Base-by-base conservation (phyloP, 192 early-diverging fungal genomes). In the Chytriomyces sp. region DNA sequence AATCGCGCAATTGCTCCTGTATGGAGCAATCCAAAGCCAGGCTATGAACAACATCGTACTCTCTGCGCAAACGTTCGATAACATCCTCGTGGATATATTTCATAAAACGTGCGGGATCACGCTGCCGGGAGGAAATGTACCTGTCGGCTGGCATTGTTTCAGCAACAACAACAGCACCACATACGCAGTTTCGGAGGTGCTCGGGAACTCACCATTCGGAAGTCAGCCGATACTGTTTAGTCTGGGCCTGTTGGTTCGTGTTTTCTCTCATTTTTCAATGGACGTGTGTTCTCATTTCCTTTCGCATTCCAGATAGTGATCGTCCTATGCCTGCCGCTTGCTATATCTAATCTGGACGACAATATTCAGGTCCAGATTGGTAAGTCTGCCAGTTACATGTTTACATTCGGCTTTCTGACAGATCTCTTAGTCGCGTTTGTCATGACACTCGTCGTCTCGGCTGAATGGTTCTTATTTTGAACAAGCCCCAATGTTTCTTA, bases 341-440 rank as follows among this genome's bases (percentile, higher is more conserved):
- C 78, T 12, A 64, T 83, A n/a, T 64, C 73, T 8, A 87, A 83
- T 37, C 69, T 87, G 5, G 82, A 87, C 75, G 86, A 87, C 66
- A 87, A 86, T 56, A 81, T 87, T 26, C 38, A 60, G 14, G 65
- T 86, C 22, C 86, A 87, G 63, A 70, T 86, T 61, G 77, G 78
- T 82, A 60, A 14, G 64, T 38, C 52, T 30, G 6, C 32, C 17
- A 33, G 0, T 19, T 59, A n/a, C 12, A 7, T 2, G 41, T 10
- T 67, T 8, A 14, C 17, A 31, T 52, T 36, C 10, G 17, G 22
- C 7, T 14, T 25, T n/a, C 17, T 7, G 4, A 70, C 14, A 25
- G 31, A 39, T n/a, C 37, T 25, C n/a, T 53, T 52, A 82, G 80
- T 59, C 10, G 72, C 83, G 3, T 87, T 87, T 64, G 58, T 68